Evolutionary conservation across 108 stramenopile species (phyloP), one percentile per base, ranked within the genome.

Genomic region (Mayamaea pseudoterrestris): DNA sequence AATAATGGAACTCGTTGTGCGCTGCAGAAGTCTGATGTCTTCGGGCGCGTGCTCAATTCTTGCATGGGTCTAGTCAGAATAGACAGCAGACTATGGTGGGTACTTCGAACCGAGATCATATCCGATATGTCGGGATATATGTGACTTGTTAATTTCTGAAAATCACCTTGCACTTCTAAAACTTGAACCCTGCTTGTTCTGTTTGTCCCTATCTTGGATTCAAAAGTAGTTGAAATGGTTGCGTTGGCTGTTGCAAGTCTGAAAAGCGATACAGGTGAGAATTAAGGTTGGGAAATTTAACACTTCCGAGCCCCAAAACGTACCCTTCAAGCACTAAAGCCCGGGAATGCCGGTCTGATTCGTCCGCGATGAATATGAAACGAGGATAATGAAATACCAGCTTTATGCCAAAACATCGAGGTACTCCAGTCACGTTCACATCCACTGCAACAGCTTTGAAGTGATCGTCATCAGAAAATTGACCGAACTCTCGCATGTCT

Each of bases 361-460:
- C 82, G 41, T 83, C 75, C 6, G 77, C 72, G 18, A 79, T 49
- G 49, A 83, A 73, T 31, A 83, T 60, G n/a, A 83, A 43, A n/a
- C 70, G 61, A 7, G 82, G 82, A 53, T 83, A 77, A 42, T 79
- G 57, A 3, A 75, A 72, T 9, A 72, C 61, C 5, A 83, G n/a
- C n/a, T n/a, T n/a, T n/a, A n/a, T n/a, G n/a, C n/a, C n/a, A n/a
- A n/a, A n/a, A n/a, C n/a, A n/a, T n/a, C n/a, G n/a, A n/a, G n/a
- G n/a, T n/a, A n/a, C n/a, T n/a, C n/a, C n/a, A n/a, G n/a, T n/a
- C n/a, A n/a, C n/a, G n/a, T n/a, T n/a, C n/a, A n/a, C n/a, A n/a
- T n/a, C n/a, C n/a, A n/a, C n/a, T n/a, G n/a, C n/a, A n/a, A n/a
- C n/a, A n/a, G n/a, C n/a, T n/a, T n/a, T n/a, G n/a, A n/a, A n/a